Conservation (phyloP, 179 eudicot species). For the Silene noctiflora region DNA sequence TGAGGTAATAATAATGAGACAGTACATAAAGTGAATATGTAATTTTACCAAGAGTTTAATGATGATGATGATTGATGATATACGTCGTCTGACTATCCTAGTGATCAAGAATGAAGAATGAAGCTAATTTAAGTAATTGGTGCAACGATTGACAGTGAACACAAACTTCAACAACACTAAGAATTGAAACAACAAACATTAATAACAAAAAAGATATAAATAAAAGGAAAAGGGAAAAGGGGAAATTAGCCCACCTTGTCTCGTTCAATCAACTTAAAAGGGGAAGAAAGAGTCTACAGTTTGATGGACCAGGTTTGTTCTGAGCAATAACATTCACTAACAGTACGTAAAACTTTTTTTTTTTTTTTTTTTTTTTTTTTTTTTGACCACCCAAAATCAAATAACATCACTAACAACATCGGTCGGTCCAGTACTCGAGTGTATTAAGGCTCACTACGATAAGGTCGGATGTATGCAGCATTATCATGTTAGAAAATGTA, state of each 20-base stretch:
- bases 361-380: too few relatives aligned
- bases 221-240: constrained; percentile 27
- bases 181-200: constrained; percentile 1
- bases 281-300: constrained; percentile 16
- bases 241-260: constrained; percentile 42
- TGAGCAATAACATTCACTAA: not conserved
- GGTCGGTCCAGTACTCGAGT: too few relatives aligned
- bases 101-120: not conserved
- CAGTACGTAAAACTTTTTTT: constrained; percentile 13
- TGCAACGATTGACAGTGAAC: constrained; percentile 21
- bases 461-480: too few relatives aligned
- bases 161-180: constrained; percentile 48
- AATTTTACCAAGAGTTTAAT: too few relatives aligned
- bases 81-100: not conserved
- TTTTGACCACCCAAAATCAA: not conserved
- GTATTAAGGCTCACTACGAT: too few relatives aligned
- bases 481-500: not conserved
- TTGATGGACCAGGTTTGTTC: constrained; percentile 34
- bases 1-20: not conserved
- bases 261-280: constrained; percentile 55
- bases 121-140: constrained; percentile 7
- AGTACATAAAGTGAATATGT: too few relatives aligned
- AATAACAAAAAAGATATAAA: not conserved
- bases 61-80: not conserved
- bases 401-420: too few relatives aligned